phyloP scores from a whole-genome alignment of 352 stramenopile genomes.

The Phytophthora megakarya region DNA sequence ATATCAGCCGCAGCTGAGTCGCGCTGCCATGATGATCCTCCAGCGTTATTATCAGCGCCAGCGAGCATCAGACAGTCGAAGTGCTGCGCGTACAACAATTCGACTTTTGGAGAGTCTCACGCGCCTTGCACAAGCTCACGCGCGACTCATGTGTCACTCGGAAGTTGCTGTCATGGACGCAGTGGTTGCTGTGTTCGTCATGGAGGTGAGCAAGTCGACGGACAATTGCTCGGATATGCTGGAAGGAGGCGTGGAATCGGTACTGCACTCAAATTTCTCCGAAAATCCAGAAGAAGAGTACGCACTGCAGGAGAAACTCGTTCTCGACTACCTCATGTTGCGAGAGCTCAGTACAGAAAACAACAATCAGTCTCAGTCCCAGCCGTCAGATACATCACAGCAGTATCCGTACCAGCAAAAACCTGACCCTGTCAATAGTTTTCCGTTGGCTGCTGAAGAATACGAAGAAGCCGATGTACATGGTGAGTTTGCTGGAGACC shows the following conservation, averaged over 20 bases:
- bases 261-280: conserved; percentile 73
- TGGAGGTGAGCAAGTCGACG: conserved; percentile 76
- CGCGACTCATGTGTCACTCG: conserved; percentile 78
- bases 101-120: conserved; percentile 95
- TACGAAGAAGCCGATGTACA: conserved; percentile 22
- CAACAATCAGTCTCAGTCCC: conserved; percentile 12
- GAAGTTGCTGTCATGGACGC: conserved; percentile 76
- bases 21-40: conserved; percentile 85
- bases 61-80: conserved; percentile 60
- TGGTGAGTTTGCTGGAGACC: conserved; percentile 24
- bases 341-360: conserved; percentile 51
- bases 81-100: conserved; percentile 90
- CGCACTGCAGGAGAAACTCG: conserved; percentile 65
- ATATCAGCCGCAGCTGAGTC: conserved; percentile 85
- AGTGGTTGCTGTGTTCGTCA: conserved; percentile 78
- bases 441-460: conserved; percentile 9
- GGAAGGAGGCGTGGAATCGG: conserved; percentile 58
- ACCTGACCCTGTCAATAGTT: conserved; percentile 14
- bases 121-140: conserved; percentile 91
- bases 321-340: conserved; percentile 72
- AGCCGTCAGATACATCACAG: not conserved
- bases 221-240: conserved; percentile 65
- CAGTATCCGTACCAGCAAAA: not conserved
- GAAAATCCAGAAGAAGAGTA: conserved; percentile 69
- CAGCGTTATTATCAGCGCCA: conserved; percentile 92